Evolutionary conservation across 768 basidiomycete species (phyloP).

Genomic region (Dendrothele bispora): DNA sequence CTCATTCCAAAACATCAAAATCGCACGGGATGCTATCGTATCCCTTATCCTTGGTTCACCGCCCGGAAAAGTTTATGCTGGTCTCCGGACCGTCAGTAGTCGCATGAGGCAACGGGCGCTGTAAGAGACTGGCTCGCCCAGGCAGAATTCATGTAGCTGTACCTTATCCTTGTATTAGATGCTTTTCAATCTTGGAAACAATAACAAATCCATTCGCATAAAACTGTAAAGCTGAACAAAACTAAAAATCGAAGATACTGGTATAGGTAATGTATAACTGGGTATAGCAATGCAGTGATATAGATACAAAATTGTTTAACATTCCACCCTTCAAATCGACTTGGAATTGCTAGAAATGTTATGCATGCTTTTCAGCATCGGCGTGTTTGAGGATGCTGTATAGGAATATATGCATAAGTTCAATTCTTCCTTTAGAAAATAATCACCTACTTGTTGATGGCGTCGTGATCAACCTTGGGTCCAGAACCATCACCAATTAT

Average conservation of each 20-base stretch:
- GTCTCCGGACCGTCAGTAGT: slow-evolving; percentile 86
- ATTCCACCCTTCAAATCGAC: no score
- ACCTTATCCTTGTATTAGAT: no score
- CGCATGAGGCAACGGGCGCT: slow-evolving; percentile 92
- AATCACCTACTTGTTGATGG: slow-evolving; percentile 54
- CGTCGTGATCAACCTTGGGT: slow-evolving; percentile 57
- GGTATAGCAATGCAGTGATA: no score
- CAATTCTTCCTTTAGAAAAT: neutral
- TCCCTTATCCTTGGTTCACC: slow-evolving; percentile 94
- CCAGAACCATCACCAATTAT: slow-evolving; percentile 68
- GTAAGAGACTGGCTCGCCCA: slow-evolving; percentile 43
- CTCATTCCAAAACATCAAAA: slow-evolving; percentile 97
- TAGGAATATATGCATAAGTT: neutral
- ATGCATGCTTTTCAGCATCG: slow-evolving; percentile 6
- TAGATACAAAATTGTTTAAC: no score
- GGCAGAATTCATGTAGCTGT: no score
- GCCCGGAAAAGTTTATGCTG: slow-evolving; percentile 91
- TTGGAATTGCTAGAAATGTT: no score
- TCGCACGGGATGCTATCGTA: slow-evolving; percentile 94
- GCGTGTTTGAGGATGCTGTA: slow-evolving; percentile 5
- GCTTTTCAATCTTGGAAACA: no score
- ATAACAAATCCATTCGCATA: no score
- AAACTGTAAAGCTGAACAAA: no score
- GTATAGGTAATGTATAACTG: no score
- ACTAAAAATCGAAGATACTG: no score